Base-by-base conservation (phyloP, 441 rosid species). In the Populus hybrid region DNA sequence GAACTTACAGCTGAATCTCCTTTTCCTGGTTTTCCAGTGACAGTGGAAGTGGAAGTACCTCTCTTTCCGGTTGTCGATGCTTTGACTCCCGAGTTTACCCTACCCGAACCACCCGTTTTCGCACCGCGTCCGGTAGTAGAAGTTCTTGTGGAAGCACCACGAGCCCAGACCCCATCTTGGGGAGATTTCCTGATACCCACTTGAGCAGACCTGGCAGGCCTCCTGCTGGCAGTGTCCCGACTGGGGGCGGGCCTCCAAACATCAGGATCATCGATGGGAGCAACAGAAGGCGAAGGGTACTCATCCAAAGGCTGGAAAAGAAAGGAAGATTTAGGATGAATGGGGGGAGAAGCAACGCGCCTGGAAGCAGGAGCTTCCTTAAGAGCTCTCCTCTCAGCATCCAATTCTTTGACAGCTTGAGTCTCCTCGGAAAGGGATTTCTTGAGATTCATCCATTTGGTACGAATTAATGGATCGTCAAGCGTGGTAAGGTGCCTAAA, bases 381-480 rank as follows among this genome's bases (percentile, higher is more conserved):
- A 78, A 97, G 94, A 18, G 94, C 89, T 87, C 93, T 90, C 80
- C 98, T 89, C 89, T 97, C 97, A 0, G 90, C 90, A 86, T 97
- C 99, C 82, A 97, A 80, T 78, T 93, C 97, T 90, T 94, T 97
- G 2, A 94, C 99, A 80, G 94, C 91, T 73, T 92, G 97, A 3
- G 89, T 82, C 90, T 94, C 99, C 86, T 97, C 99, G n/a, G 88
- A 85, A 2, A 97, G 81, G 23, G 98, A 93, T 82, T 93, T 97
- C 88, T 93, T 97, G 42, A 87, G 94, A 70, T 90, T 93, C 97
- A 91, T 92, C 98, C 99, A 97, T 89, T 97, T 94, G 5, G 98
- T 73, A 65, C 97, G 91, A 76, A 88, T 76, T 75, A 90, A 78
- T 53, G 98, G 95, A 71, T 97, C 97, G n/a, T 97, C 99, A 69